These are phyloP conservation scores for Apiotrichum akiyoshidainum DNA, from an alignment of 1,284 basidiomycete species.

Conservation along the genomic window DNA sequence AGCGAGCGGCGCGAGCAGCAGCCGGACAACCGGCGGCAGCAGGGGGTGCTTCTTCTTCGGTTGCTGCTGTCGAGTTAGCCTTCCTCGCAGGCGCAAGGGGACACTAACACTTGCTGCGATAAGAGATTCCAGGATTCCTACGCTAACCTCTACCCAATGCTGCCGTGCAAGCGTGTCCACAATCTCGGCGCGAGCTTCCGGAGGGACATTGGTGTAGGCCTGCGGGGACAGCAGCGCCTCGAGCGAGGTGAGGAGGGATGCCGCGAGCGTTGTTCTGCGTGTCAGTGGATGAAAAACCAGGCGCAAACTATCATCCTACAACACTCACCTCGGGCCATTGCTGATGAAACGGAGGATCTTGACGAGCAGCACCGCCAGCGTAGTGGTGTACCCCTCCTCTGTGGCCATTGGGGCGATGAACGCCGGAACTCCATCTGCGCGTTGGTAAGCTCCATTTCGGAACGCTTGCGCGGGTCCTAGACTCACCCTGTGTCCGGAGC, in stretches of 20 bases:
- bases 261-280: constrained; percentile 18
- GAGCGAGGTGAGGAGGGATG: constrained; percentile 14
- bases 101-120: constrained; percentile 33
- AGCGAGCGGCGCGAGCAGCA: constrained; percentile 37
- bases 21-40: constrained; percentile 31
- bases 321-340: constrained; percentile 14
- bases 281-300: constrained; percentile 5
- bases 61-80: constrained; percentile 5
- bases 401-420: not conserved
- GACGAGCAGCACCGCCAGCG: constrained; percentile 12
- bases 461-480: too few species aligned
- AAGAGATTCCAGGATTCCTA: constrained; percentile 28
- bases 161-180: constrained; percentile 16
- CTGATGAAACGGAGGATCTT: constrained; percentile 20
- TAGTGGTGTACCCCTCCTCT: not conserved
- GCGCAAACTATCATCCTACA: too few species aligned
- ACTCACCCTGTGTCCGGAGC: constrained; percentile 4
- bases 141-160: constrained; percentile 37
- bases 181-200: constrained; percentile 12
- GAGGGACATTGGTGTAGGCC: constrained; percentile 12
- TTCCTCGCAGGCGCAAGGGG: not conserved
- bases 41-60: constrained; percentile 46
- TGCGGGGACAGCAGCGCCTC: constrained; percentile 23
- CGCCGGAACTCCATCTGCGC: not conserved
- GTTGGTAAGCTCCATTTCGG: not conserved